Conservation (phyloP, 2,329 filamentous ascomycete species). For the Herpotrichia juniperi region DNA sequence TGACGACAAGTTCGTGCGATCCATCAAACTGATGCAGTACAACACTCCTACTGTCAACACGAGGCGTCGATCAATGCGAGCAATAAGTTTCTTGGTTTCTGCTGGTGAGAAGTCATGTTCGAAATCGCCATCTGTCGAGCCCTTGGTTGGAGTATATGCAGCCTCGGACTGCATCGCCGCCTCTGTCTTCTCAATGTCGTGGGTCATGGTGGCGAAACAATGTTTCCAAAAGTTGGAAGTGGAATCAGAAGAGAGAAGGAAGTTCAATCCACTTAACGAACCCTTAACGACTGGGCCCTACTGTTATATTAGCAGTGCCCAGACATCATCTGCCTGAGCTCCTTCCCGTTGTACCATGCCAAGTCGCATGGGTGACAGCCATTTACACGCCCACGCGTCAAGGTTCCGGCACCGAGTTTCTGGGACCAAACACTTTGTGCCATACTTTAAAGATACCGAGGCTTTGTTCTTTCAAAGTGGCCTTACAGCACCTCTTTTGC, state of each 20-base stretch:
- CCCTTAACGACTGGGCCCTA: neutral
- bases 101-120: conserved; percentile 58
- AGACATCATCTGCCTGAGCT: neutral
- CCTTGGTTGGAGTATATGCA: conserved; percentile 15
- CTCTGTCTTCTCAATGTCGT: conserved; percentile 32
- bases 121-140: conserved; percentile 30
- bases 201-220: conserved; percentile 19
- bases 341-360: neutral
- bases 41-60: conserved; percentile 59
- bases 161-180: conserved; percentile 30
- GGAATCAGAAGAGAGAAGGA: neutral
- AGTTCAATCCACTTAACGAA: neutral
- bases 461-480: neutral
- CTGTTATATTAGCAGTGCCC: neutral
- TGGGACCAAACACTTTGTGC: neutral
- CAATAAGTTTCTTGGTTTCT: conserved; percentile 72
- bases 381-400: neutral
- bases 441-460: neutral
- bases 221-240: neutral
- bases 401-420: neutral
- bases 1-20: conserved; percentile 76
- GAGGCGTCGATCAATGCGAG: conserved; percentile 67
- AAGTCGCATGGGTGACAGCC: neutral
- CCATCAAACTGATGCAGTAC: conserved; percentile 80
- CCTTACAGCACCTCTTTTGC: neutral